Evolutionary conservation across 108 stramenopile genomes (phyloP).

Genomic region (Hondaea fermentalgiana): DNA sequence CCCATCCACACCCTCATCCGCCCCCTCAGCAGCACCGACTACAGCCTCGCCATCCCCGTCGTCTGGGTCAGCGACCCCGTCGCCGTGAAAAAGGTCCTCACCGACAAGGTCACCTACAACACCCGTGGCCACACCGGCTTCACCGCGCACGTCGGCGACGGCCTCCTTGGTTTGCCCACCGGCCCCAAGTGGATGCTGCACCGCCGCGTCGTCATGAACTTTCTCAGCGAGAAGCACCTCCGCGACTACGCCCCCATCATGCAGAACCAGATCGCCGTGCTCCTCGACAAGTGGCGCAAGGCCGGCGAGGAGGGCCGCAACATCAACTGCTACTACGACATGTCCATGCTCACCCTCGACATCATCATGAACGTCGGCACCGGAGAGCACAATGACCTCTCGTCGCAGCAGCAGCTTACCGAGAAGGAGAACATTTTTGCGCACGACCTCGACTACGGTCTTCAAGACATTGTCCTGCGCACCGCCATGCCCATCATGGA

Average conservation of each 20-base stretch:
- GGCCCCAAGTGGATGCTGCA: background rate
- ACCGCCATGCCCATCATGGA: background rate
- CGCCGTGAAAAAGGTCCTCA: background rate
- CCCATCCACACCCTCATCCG: background rate
- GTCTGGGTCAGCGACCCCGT: background rate
- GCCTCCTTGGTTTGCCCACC: background rate
- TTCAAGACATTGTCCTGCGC: background rate
- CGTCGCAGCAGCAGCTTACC: background rate
- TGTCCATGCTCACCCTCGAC: conserved; percentile 5
- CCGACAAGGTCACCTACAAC: conserved; percentile 2
- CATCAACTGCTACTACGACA: conserved; percentile 14
- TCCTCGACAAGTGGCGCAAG: background rate
- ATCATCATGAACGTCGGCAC: conserved; percentile 11
- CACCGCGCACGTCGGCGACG: background rate
- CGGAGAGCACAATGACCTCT: background rate
- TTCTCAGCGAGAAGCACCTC: conserved; percentile 15
- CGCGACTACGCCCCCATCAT: background rate
- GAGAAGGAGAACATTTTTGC: background rate
- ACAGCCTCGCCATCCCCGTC: background rate
- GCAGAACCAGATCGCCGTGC: background rate
- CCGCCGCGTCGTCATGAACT: background rate
- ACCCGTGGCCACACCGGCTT: conserved; percentile 9
- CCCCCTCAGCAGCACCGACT: background rate
- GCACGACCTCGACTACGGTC: background rate
- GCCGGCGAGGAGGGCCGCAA: background rate